A percentile compares a stretch with the other conserved stretches of the same genome.
These are phyloP conservation scores for Lactarius deliciosus DNA, from an alignment of 768 basidiomycete species.

Conservation along the genomic window DNA sequence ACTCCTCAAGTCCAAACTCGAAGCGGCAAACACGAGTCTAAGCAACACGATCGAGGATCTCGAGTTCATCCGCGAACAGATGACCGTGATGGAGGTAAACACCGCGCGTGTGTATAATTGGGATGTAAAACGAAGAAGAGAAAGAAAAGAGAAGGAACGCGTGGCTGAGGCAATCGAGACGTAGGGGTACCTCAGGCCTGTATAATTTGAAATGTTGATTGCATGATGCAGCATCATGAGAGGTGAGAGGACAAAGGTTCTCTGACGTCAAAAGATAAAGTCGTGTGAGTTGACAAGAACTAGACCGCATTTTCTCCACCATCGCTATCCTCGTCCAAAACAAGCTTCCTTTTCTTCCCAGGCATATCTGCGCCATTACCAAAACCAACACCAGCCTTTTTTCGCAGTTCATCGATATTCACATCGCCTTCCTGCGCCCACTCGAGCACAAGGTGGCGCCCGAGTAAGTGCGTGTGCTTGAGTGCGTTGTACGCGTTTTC, in stretches of 20 bases:
- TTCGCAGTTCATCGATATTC: conserved; percentile 71
- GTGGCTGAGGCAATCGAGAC: background rate
- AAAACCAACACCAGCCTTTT: conserved; percentile 78
- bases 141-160: conserved; percentile 32
- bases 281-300: background rate
- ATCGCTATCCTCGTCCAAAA: conserved; percentile 47
- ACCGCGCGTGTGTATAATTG: conserved; percentile 95
- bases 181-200: background rate
- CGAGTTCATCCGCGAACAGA: conserved; percentile 90
- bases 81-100: conserved; percentile 95
- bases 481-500: conserved; percentile 85
- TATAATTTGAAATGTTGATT: background rate
- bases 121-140: conserved; percentile 84
- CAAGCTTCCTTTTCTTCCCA: conserved; percentile 72
- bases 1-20: conserved; percentile 73
- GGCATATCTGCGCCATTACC: conserved; percentile 68
- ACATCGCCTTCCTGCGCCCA: conserved; percentile 83
- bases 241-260: background rate
- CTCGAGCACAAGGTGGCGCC: conserved; percentile 90
- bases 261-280: background rate
- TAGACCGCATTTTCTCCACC: conserved; percentile 36
- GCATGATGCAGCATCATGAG: no score
- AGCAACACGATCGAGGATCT: conserved; percentile 79
- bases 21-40: conserved; percentile 63
- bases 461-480: conserved; percentile 92